Evolutionary conservation across 1,284 basidiomycete genomes (phyloP), one percentile per base, ranked within the genome.

Genomic region (Pseudozyma tsukubaensis): DNA sequence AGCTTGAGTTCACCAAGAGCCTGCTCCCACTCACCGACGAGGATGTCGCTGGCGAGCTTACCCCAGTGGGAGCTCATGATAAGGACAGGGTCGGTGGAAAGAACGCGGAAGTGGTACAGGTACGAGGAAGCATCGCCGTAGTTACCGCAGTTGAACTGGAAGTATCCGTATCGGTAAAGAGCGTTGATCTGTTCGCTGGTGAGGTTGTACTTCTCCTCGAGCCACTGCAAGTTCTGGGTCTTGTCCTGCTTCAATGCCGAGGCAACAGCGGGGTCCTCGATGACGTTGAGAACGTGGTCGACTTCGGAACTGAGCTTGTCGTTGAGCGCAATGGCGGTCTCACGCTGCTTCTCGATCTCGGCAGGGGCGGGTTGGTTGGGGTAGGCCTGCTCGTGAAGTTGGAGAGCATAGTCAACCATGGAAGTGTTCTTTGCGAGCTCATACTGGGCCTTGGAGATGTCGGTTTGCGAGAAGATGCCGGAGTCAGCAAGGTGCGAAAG

Each of bases 41-140:
- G 90, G 82, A 97, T 97, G 85, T 98, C 94, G 50, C 92, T 94
- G 35, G 95, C 94, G 71, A 99, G 92, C 86, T 98, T 97, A 42
- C 96, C 96, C 97, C 96, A 99, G 86, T 95, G 92, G 6, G 94
- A 93, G 11, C 96, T 98, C 52, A 94, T 91, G 86, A 92, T 94
- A 80, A 96, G 91, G 62, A 94, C 92, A 69, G 89, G 88, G 85
- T 97, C 93, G 66, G 94, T 95, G 50, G 95, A 97, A 69, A 99
- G 91, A 50, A 98, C 92, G 69, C 95, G 93, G 89, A 97, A 99
- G 85, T 99, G 96, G 88, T 99, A 95, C 66, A 99, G 90, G 87
- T 97, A 98, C 86, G 97, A 94, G 56, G 94, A 94, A 19, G 97
- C 94, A 68, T 93, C 93, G 76, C 90, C 92, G 88, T 99, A 99